These are phyloP conservation scores for Apiospora rasikravindrae DNA, from an alignment of 2,329 filamentous ascomycete genomes.

Conservation along the genomic window DNA sequence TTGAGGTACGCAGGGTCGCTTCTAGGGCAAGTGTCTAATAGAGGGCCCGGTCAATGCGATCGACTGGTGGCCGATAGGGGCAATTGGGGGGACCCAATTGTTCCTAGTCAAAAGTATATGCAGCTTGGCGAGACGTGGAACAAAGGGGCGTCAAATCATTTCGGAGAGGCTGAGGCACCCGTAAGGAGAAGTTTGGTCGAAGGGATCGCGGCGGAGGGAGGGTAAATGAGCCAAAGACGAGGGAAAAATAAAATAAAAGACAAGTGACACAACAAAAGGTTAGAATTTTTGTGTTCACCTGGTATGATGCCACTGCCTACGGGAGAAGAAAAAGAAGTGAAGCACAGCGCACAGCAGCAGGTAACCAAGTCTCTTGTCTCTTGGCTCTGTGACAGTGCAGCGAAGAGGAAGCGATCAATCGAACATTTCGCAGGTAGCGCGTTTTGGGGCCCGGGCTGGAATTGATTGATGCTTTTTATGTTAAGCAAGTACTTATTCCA, in stretches of 20 bases:
- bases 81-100: conserved; percentile 9
- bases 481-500: not conserved
- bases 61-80: conserved; percentile 26
- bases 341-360: not conserved
- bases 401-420: not conserved
- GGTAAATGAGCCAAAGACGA: conserved; percentile 21
- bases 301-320: not conserved
- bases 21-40: conserved; percentile 9
- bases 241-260: conserved; percentile 25
- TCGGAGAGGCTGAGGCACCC: conserved; percentile 13
- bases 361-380: conserved; percentile 2
- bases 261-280: conserved; percentile 25
- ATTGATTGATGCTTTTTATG: not conserved
- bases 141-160: conserved; percentile 33
- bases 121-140: conserved; percentile 19
- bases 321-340: not conserved
- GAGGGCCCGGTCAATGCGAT: conserved; percentile 6
- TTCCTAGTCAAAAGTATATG: conserved; percentile 17
- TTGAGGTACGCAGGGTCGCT: not conserved
- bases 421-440: not conserved
- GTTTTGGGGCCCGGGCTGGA: not conserved
- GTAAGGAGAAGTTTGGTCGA: conserved; percentile 1
- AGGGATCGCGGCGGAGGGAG: conserved; percentile 22
- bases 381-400: conserved; percentile 9
- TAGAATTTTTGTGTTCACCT: conserved; percentile 13